Conservation (phyloP, 768 basidiomycete species). For the Pleurotus platypus region DNA sequence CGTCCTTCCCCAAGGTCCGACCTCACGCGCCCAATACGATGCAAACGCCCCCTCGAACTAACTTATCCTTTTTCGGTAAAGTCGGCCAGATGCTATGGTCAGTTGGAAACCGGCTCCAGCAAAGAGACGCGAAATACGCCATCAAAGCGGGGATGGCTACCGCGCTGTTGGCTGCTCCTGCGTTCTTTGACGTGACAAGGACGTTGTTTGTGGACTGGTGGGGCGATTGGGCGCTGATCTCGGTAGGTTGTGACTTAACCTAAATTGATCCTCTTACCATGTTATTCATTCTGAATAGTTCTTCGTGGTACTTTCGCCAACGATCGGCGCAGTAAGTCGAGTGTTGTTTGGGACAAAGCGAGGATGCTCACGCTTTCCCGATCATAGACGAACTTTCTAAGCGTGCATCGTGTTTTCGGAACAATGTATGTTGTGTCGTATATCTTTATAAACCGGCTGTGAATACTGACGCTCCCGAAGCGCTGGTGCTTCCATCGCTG, state of each 20-base stretch:
- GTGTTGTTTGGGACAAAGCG: not conserved
- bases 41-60: constrained; percentile 65
- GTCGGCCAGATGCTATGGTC: constrained; percentile 73
- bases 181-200: constrained; percentile 79
- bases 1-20: constrained; percentile 75
- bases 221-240: constrained; percentile 96
- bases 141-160: constrained; percentile 85
- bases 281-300: constrained; percentile 39
- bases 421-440: constrained; percentile 58
- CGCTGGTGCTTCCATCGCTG: constrained; percentile 76
- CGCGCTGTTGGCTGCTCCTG: constrained; percentile 80
- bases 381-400: constrained; percentile 78
- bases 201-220: constrained; percentile 76
- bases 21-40: constrained; percentile 86
- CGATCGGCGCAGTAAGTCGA: constrained; percentile 70
- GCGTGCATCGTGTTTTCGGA: constrained; percentile 78
- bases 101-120: constrained; percentile 57
- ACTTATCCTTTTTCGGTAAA: constrained; percentile 58
- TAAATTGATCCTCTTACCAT: too few species aligned
- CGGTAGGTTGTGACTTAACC: constrained; percentile 42
- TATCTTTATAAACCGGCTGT: constrained; percentile 5
- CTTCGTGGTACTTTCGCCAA: constrained; percentile 89
- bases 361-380: constrained; percentile 9
- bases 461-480: constrained; percentile 31
- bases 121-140: constrained; percentile 82